A percentile compares a stretch with the other conserved stretches of the same genome.
These are phyloP conservation scores for Cyclocybe cylindracea DNA, from an alignment of 768 basidiomycete genomes.

Conservation along the genomic window DNA sequence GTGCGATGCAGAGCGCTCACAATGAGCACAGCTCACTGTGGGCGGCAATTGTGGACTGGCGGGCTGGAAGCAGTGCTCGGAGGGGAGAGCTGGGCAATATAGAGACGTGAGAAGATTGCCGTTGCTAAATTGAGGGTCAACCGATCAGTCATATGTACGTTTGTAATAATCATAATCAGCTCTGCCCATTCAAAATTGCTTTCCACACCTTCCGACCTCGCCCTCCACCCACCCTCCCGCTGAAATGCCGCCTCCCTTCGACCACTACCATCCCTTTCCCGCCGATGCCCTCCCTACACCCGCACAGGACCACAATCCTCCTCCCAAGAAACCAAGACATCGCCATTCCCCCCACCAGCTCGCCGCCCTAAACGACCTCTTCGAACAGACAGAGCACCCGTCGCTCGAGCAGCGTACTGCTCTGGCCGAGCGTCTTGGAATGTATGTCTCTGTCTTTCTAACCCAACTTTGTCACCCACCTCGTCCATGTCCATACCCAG, in stretches of 20 bases:
- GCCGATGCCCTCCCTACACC: too few species aligned
- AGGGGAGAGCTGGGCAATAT: constrained; percentile 14
- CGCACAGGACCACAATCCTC: constrained; percentile 17
- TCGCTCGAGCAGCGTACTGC: constrained; percentile 65
- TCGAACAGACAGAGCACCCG: constrained; percentile 76
- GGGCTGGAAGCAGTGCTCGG: too few species aligned
- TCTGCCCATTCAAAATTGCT: constrained; percentile 26
- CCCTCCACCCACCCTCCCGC: constrained; percentile 21
- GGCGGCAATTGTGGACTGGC: too few species aligned
- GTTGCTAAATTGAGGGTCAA: constrained; percentile 29
- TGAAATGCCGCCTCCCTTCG: constrained; percentile 26
- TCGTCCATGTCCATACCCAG: constrained; percentile 35
- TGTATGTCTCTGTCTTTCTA: constrained; percentile 50
- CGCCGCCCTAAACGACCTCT: constrained; percentile 76
- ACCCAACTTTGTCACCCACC: constrained; percentile 10
- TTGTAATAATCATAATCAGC: constrained; percentile 29
- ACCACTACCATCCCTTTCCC: constrained; percentile 22
- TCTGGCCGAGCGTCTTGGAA: constrained; percentile 72
- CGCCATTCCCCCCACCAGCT: constrained; percentile 74
- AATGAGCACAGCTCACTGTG: too few species aligned
- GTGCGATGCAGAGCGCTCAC: too few species aligned
- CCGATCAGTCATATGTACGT: constrained; percentile 28
- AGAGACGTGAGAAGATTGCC: constrained; percentile 31
- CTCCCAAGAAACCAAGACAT: constrained; percentile 74
- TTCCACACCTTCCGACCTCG: constrained; percentile 21